Base-by-base conservation (phyloP, 2,329 filamentous ascomycete species). In the Shiraia sp. region DNA sequence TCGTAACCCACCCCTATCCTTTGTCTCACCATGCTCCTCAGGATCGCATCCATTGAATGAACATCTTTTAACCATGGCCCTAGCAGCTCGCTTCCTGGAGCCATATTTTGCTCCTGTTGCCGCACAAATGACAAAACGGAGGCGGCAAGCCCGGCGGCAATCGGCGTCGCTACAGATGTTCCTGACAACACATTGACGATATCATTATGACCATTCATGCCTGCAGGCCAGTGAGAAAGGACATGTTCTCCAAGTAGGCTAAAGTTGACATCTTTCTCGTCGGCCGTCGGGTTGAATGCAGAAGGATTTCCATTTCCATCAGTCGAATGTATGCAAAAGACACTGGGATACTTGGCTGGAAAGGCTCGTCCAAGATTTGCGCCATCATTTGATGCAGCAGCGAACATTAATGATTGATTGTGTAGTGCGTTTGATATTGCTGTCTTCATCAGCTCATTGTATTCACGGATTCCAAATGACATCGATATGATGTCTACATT, bases 61-160 rank as follows among this genome's bases (percentile, higher is more conserved):
- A n/a, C n/a, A n/a, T n/a, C n/a, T n/a, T n/a, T n/a, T n/a, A n/a
- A n/a, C n/a, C n/a, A n/a, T n/a, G n/a, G n/a, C n/a, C n/a, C n/a
- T n/a, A n/a, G n/a, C n/a, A n/a, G n/a, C n/a, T n/a, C n/a, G n/a
- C n/a, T n/a, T n/a, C n/a, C n/a, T n/a, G n/a, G n/a, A n/a, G n/a
- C n/a, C n/a, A n/a, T n/a, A n/a, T n/a, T n/a, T n/a, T n/a, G n/a
- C n/a, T n/a, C n/a, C n/a, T n/a, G 37, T 27, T 53, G 49, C 15
- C 47, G 40, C 15, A 47, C 29, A 15, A 50, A 50, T 13, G 47
- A 36, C 15, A 53, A 22, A 3, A 51, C 31, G 23, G 51, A 30
- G 12, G 34, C 43, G 4, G 50, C 50, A 25, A 44, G 45, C 4
- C 40, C 50, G 9, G 50, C 50, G 3, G 47, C 47, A 4, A 53